Percentiles rank a stretch among this genome's conserved stretches.
These are phyloP conservation scores for Malbranchea zuffiana DNA, from an alignment of 2,329 filamentous ascomycete species.

Conservation along the genomic window DNA sequence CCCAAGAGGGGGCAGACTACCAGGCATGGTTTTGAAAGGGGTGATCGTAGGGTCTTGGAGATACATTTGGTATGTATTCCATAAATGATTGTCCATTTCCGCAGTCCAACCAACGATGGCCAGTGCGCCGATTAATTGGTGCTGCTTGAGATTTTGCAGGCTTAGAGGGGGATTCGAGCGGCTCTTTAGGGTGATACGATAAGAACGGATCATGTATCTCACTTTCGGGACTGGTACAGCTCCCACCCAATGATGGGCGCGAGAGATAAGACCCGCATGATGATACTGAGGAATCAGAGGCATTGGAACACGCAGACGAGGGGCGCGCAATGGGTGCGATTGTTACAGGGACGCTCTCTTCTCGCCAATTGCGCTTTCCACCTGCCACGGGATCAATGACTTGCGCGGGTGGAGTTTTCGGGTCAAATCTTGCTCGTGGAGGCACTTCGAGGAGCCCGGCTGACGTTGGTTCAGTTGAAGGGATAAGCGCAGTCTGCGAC, in stretches of 20 bases:
- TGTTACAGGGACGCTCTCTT: slow-evolving; percentile 23
- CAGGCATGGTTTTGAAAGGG: slow-evolving; percentile 56
- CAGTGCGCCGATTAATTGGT: slow-evolving; percentile 19
- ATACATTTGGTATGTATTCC: slow-evolving; percentile 55
- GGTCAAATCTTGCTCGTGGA: slow-evolving; percentile 26
- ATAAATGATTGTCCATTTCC: slow-evolving; percentile 56
- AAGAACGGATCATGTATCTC: slow-evolving; percentile 48
- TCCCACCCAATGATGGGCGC: slow-evolving; percentile 47
- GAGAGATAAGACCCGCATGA: slow-evolving; percentile 48
- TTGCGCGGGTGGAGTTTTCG: slow-evolving; percentile 37
- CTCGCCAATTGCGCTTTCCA: slow-evolving; percentile 23
- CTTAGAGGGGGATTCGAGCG: slow-evolving; percentile 30
- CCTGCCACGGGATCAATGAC: slow-evolving; percentile 31
- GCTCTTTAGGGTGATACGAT: slow-evolving; percentile 28
- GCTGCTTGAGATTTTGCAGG: slow-evolving; percentile 21
- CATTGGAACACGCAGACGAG: slow-evolving; percentile 46
- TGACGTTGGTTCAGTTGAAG: slow-evolving; percentile 18
- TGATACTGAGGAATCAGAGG: slow-evolving; percentile 52
- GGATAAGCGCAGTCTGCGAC: slow-evolving; percentile 11
- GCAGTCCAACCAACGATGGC: slow-evolving; percentile 44
- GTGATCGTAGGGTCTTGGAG: slow-evolving; percentile 56
- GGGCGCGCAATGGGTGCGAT: slow-evolving; percentile 43
- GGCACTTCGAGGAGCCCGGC: slow-evolving; percentile 32
- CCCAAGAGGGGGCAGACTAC: slow-evolving; percentile 52
- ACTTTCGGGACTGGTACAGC: slow-evolving; percentile 51